A percentile compares a stretch with the other conserved stretches of the same genome.
Evolutionary conservation across 2,329 filamentous ascomycete genomes (phyloP).

Genomic region (Cladosporium sp.): DNA sequence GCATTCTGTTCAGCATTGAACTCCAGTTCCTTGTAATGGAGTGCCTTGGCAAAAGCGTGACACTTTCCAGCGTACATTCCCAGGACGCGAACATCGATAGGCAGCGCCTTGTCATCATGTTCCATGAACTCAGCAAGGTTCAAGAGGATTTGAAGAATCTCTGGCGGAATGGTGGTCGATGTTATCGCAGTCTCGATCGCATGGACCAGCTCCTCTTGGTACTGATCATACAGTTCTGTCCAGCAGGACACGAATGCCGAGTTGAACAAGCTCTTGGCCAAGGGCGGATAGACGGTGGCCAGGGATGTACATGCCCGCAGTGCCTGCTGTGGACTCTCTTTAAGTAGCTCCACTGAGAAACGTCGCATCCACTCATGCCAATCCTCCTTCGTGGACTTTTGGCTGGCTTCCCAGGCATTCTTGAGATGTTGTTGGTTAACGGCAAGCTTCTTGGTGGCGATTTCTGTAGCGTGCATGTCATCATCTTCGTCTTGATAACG

Average conservation of each 20-base stretch:
- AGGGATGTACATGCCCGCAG: slow-evolving; percentile 89
- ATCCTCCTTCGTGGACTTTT: slow-evolving; percentile 96
- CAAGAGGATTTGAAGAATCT: slow-evolving; percentile 88
- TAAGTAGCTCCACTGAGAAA: slow-evolving; percentile 91
- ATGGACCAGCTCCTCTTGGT: slow-evolving; percentile 92
- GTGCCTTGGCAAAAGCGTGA: slow-evolving; percentile 94
- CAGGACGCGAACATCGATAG: slow-evolving; percentile 92
- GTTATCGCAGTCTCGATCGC: slow-evolving; percentile 96
- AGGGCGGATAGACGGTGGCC: slow-evolving; percentile 85
- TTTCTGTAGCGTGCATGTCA: slow-evolving; percentile 79
- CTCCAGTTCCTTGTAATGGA: slow-evolving; percentile 98
- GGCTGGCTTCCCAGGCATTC: slow-evolving; percentile 93
- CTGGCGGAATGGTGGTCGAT: slow-evolving; percentile 92
- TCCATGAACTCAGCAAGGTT: slow-evolving; percentile 99
- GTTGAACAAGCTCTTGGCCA: slow-evolving; percentile 95
- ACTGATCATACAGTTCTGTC: slow-evolving; percentile 96
- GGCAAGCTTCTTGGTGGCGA: slow-evolving; percentile 88
- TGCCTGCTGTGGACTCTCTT: slow-evolving; percentile 94
- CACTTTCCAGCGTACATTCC: slow-evolving; percentile 95
- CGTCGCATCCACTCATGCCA: slow-evolving; percentile 99
- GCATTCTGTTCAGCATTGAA: slow-evolving; percentile 97
- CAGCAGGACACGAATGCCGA: slow-evolving; percentile 98
- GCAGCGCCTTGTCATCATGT: slow-evolving; percentile 96
- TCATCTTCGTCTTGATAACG: slow-evolving; percentile 70
- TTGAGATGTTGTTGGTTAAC: slow-evolving; percentile 98